These are phyloP conservation scores for Calonectria multiphialidica DNA, from an alignment of 2,329 filamentous ascomycete species.

Conservation along the genomic window DNA sequence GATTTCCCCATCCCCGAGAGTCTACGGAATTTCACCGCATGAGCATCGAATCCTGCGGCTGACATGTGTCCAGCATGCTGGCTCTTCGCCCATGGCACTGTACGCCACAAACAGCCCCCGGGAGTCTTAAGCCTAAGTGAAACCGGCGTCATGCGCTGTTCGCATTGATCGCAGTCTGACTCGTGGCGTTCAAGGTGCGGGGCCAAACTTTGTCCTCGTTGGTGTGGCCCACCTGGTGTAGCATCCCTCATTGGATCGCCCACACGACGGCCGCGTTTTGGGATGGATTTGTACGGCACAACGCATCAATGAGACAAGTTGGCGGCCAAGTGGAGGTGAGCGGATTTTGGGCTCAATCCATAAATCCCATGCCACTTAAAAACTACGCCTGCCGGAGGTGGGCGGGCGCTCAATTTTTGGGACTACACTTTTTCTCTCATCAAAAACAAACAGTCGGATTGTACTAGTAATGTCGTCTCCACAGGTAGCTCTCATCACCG, in stretches of 20 bases:
- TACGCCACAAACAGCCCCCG: too few relatives aligned
- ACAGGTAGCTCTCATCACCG: constrained; percentile 38
- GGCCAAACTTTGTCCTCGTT: not conserved
- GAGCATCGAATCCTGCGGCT: too few relatives aligned
- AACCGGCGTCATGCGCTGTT: too few relatives aligned
- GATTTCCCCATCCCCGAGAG: too few relatives aligned
- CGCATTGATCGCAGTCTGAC: too few relatives aligned
- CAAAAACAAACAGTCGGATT: not conserved
- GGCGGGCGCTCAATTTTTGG: too few relatives aligned
- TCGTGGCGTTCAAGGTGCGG: too few relatives aligned
- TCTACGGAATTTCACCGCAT: too few relatives aligned
- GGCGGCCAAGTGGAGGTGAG: not conserved
- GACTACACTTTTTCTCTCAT: not conserved
- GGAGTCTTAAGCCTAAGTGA: too few relatives aligned
- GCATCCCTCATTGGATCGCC: not conserved
- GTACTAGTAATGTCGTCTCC: not conserved
- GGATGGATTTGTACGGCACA: not conserved
- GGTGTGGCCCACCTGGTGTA: not conserved
- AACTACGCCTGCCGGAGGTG: not conserved
- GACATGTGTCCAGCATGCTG: too few relatives aligned
- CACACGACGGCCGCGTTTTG: not conserved
- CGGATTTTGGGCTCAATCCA: not conserved
- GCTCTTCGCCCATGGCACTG: too few relatives aligned
- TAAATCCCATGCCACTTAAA: not conserved
- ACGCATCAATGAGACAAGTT: not conserved